Evolutionary conservation across 768 basidiomycete genomes (phyloP), one percentile per base, ranked within the genome.

Genomic region (Tulasnella sp.): DNA sequence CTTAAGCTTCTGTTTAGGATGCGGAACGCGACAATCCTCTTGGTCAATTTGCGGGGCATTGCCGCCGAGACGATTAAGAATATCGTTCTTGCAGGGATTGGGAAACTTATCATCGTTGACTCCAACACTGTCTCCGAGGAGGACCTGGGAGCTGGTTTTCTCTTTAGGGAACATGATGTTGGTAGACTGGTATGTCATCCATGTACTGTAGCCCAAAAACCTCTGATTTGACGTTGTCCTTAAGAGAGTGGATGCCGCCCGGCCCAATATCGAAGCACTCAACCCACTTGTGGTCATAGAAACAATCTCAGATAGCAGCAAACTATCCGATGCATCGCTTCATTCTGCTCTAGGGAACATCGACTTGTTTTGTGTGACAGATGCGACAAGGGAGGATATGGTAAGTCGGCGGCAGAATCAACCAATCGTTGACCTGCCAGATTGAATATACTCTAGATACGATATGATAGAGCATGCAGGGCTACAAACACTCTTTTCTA

Each of bases 11-110:
- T 9, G 17, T 41, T 56, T 70, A 96, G 92, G 70, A 96, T 95
- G 91, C 81, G 91, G 66, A 92, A 88, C 70, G 92, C 91, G 21
- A 88, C 91, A 2, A 88, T 97, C 66, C 75, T 95, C 24, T 78
- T 97, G 34, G 74, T 93, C 19, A 81, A 80, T 38, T 76, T 96
- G 43, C 79, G 80, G 45, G 90, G 92, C 2, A 79, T 87, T 41
- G 92, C 96, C 42, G 91, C 92, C 5, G 96, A 99, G 70, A 81
- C 85, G 15, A 87, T 97, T 72, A 99, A 98, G 74, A 99, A 99
- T 69, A 87, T 99, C 68, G 95, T 98, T 17, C 80, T 99, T 49
- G 89, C 96, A 9, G 96, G 96, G 42, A 89, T 99, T 58, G 96
- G 96, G 24, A 85, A 82, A 69, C 73, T 99, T 62, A 75, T 96